Evolutionary conservation across 2,329 filamentous ascomycete species (phyloP), one percentile per base, ranked within the genome.

Genomic region (Polytolypa hystricis): DNA sequence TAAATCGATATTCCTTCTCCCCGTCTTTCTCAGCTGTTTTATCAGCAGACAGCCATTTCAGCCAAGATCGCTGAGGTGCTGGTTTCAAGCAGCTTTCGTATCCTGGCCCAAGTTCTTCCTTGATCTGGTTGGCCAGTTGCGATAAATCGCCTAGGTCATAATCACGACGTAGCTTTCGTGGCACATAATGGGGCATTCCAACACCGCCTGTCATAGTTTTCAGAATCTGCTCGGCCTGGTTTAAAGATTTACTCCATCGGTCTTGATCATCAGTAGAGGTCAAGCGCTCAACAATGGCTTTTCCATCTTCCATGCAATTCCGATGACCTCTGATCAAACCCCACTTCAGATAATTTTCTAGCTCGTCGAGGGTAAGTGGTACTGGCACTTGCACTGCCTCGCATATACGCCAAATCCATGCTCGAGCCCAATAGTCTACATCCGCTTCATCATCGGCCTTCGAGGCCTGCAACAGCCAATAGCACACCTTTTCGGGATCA

Each of bases 271-370:
- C 32, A 14, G 6, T 25, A 25, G 16, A 25, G 9, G 20, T 17
- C 10, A 34, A 15, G 23, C 9, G 20, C 12, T 4, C 18, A 16
- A 34, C 26, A 16, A 34, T 25, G 18, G 20, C 14, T 34, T 16
- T 25, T 16, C 20, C 32, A 10, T 34, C 32, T 18, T 34, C 32
- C 2, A 26, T 10, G 26, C 32, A 34, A 16, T 34, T 34, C 5
- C 17, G n/a, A 25, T 34, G 32, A 16, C 32, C 32, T 34, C 32
- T 34, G 23, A 34, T 34, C 15, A 34, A 15, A 21, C 32, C 32
- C 32, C 32, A 34, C 20, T 16, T 20, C 10, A 34, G 23, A 21
- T 16, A 34, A 9, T 34, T 23, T 26, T 34, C 20, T 12, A 34
- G 20, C 20, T 34, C 10, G 14, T 26, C 32, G 14, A 34, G 20